Evolutionary conservation across 139 green algal genomes (phyloP), one percentile per base, ranked within the genome.

Genomic region (Pleodorina starrii): DNA sequence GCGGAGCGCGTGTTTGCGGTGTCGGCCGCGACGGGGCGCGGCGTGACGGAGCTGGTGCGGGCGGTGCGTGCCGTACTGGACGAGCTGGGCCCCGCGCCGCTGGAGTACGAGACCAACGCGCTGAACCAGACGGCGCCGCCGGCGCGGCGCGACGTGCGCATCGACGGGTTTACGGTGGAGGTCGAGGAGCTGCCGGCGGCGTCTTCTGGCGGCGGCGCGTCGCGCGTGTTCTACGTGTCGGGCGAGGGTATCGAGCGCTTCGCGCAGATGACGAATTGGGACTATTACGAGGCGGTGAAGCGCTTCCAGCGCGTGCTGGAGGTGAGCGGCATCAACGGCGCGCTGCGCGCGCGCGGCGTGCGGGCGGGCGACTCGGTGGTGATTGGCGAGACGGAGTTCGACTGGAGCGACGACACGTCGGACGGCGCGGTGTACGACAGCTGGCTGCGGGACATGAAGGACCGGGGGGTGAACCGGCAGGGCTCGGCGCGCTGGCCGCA

Each of bases 191-290:
- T 77, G 73, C 29, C 38, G 80, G 50, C 60, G 50, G 42, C 38
- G 5, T 40, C 21, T 29, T 35, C 42, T 29, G 11, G 66, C 68
- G 23, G 72, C 44, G 74, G 46, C n/a, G 46, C 66, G 35, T 32
- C 48, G 1, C 93, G 93, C n/a, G 66, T 91, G 21, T 96, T 82
- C 35, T 86, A 91, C 21, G 88, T 97, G 43, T 63, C 93, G 35
- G 97, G 97, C 25, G 88, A 93, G 59, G 97, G 92, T 25, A 90
- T 99, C 23, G 93, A 97, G 92, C 92, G 94, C 5, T 98, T 98
- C 93, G 93, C 93, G 48, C 94, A 97, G 90, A 99, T 99, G 97
- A 99, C 97, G 10, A 97, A 99, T 90, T 99, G 96, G 96, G 93
- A 97, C 73, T 99, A 99, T 89, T 99, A 98, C 74, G 97, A 99